Percentiles rank a stretch among this genome's conserved stretches.
Evolutionary conservation across 2,329 filamentous ascomycete genomes (phyloP).

Genomic region (Fusarium sublunatum): DNA sequence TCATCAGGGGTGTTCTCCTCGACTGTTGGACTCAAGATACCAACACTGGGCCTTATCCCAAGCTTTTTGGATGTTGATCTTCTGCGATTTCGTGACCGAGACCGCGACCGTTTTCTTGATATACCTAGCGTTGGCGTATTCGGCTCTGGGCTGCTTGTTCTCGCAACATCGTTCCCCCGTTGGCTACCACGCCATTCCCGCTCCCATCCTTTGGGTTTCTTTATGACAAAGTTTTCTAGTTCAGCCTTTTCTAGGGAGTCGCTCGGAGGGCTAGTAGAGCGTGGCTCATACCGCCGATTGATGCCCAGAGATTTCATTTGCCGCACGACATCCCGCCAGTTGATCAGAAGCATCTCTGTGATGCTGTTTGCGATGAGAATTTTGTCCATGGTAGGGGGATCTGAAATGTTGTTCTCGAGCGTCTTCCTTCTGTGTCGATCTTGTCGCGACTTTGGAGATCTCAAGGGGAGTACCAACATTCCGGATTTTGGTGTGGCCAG

Average conservation of each 20-base stretch:
- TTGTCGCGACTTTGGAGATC: slow-evolving; percentile 55
- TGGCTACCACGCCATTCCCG: slow-evolving; percentile 39
- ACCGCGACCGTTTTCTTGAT: slow-evolving; percentile 39
- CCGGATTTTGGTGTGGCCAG: slow-evolving; percentile 56
- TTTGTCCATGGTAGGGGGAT: slow-evolving; percentile 61
- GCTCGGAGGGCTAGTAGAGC: slow-evolving; percentile 23
- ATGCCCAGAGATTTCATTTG: slow-evolving; percentile 65
- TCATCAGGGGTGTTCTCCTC: slow-evolving; percentile 47
- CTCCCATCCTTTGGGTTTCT: slow-evolving; percentile 52
- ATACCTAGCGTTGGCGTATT: slow-evolving; percentile 49
- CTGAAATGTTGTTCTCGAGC: slow-evolving; percentile 11
- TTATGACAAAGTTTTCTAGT: slow-evolving; percentile 56
- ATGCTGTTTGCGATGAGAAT: slow-evolving; percentile 68
- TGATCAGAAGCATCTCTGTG: slow-evolving; percentile 72
- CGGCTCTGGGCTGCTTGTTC: slow-evolving; percentile 51
- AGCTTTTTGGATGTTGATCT: slow-evolving; percentile 42
- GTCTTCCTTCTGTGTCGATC: slow-evolving; percentile 41
- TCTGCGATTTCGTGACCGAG: slow-evolving; percentile 19
- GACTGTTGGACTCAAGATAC: slow-evolving; percentile 48
- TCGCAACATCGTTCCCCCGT: slow-evolving; percentile 13
- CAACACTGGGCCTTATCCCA: slow-evolving; percentile 38
- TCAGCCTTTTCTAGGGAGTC: slow-evolving; percentile 52
- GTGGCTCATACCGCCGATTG: slow-evolving; percentile 40
- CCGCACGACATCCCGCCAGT: slow-evolving; percentile 72
- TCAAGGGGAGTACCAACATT: slow-evolving; percentile 56